phyloP scores from a whole-genome alignment of 2,329 filamentous ascomycete genomes.

The Emmonsiellopsis sp. region DNA sequence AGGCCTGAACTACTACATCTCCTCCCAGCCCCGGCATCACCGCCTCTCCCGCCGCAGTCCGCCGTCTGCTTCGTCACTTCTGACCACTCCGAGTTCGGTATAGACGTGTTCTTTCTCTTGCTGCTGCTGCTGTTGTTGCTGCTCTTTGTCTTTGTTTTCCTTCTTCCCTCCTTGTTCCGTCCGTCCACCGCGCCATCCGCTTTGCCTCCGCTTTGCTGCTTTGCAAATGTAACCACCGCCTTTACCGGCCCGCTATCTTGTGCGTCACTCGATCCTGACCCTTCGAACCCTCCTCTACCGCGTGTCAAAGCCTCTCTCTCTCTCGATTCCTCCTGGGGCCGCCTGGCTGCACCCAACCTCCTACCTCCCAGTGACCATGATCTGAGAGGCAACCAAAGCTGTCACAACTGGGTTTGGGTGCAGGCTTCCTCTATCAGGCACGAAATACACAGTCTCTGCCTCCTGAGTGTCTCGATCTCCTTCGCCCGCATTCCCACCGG shows the following conservation, averaged over 20 bases:
- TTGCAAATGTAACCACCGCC: too few species aligned
- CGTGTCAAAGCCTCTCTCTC: too few species aligned
- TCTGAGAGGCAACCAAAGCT: too few species aligned
- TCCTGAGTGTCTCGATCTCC: not conserved
- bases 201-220: slow-evolving; percentile 5
- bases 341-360: not conserved
- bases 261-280: too few species aligned
- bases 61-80: too few species aligned
- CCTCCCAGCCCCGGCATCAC: not conserved
- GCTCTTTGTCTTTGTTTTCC: not conserved
- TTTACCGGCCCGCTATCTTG: not conserved
- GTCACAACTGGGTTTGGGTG: too few species aligned
- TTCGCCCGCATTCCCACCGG: not conserved
- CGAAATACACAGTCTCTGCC: too few species aligned
- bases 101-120: not conserved
- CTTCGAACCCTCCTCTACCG: too few species aligned
- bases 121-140: not conserved
- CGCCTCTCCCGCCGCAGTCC: too few species aligned
- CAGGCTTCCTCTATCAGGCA: too few species aligned
- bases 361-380: not conserved
- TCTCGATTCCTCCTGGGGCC: not conserved
- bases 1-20: not conserved
- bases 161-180: not conserved
- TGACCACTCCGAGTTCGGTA: too few species aligned
- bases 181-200: not conserved